Percentiles rank a stretch among this genome's conserved stretches.
These are phyloP conservation scores for Cladosporium halotolerans DNA, from an alignment of 2,329 filamentous ascomycete species.

Conservation along the genomic window DNA sequence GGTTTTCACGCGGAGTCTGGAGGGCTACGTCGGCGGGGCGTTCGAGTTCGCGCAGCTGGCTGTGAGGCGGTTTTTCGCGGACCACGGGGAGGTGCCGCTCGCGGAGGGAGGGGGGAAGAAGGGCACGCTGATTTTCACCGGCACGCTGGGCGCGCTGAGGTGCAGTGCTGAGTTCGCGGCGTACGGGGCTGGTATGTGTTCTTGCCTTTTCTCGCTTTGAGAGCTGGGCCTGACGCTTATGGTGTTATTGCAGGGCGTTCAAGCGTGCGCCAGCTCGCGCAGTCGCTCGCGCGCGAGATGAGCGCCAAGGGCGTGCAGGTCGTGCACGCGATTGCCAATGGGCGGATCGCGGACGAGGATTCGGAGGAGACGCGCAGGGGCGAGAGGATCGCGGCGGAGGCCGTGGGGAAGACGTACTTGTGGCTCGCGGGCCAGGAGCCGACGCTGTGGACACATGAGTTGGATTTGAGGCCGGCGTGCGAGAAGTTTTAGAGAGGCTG, in stretches of 20 bases:
- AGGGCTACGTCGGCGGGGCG: slow-evolving; percentile 50
- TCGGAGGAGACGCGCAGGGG: slow-evolving; percentile 43
- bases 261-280: slow-evolving; percentile 47
- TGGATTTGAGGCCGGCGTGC: slow-evolving; percentile 46
- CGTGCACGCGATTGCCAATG: slow-evolving; percentile 55
- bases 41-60: slow-evolving; percentile 51
- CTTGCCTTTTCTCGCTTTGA: not conserved
- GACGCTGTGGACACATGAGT: slow-evolving; percentile 48
- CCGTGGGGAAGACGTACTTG: slow-evolving; percentile 52
- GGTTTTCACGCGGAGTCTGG: slow-evolving; percentile 42
- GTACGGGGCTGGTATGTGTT: not conserved
- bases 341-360: slow-evolving; percentile 46
- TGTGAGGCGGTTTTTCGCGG: slow-evolving; percentile 45
- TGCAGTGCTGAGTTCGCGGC: slow-evolving; percentile 37
- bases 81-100: slow-evolving; percentile 45
- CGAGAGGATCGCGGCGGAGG: slow-evolving; percentile 53
- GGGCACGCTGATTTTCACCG: slow-evolving; percentile 51
- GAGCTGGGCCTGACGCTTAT: too few relatives aligned
- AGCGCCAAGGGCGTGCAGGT: slow-evolving; percentile 52
- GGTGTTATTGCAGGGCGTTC: too few relatives aligned
- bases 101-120: slow-evolving; percentile 41
- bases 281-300: slow-evolving; percentile 52
- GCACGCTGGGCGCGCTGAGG: slow-evolving; percentile 46
- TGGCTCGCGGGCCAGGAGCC: slow-evolving; percentile 45
- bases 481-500: slow-evolving; percentile 39